A percentile compares a stretch with the other conserved stretches of the same genome.
Evolutionary conservation across 202 grass and related monocot genomes (phyloP).

Genomic region (Schoenoplectus tabernaemontani): DNA sequence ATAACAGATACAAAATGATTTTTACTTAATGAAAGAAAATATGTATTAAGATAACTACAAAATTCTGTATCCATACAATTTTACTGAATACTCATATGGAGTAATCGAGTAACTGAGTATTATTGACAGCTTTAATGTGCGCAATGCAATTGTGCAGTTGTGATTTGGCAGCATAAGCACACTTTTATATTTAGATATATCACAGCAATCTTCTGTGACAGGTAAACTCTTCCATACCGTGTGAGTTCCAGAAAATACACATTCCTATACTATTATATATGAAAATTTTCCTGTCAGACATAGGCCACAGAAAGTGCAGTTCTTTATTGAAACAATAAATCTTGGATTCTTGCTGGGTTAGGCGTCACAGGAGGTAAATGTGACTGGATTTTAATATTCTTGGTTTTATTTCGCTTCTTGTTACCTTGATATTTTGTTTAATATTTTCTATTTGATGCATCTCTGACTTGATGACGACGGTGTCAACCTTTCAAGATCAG

Average conservation of each 20-base stretch:
- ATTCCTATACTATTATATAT: background rate
- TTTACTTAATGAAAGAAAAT: no score
- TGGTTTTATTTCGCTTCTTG: background rate
- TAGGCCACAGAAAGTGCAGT: background rate
- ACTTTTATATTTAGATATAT: background rate
- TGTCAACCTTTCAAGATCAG: conserved; percentile 14
- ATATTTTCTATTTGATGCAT: background rate
- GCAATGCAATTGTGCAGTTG: background rate
- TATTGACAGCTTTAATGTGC: no score
- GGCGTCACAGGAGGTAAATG: background rate
- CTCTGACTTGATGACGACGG: background rate
- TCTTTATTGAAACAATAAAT: background rate
- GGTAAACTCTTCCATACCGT: background rate
- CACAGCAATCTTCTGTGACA: background rate
- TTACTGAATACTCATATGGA: no score
- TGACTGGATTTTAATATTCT: background rate
- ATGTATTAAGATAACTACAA: no score
- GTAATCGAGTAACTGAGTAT: no score
- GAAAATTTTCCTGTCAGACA: background rate
- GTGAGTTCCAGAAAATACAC: background rate
- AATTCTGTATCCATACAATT: no score
- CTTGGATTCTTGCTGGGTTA: background rate
- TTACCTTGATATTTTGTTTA: background rate
- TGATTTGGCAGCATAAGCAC: background rate
- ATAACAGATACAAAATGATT: no score